A percentile compares a stretch with the other conserved stretches of the same genome.
phyloP scores from a whole-genome alignment of 2,329 filamentous ascomycete species.

The Aspergillus tubingensis region DNA sequence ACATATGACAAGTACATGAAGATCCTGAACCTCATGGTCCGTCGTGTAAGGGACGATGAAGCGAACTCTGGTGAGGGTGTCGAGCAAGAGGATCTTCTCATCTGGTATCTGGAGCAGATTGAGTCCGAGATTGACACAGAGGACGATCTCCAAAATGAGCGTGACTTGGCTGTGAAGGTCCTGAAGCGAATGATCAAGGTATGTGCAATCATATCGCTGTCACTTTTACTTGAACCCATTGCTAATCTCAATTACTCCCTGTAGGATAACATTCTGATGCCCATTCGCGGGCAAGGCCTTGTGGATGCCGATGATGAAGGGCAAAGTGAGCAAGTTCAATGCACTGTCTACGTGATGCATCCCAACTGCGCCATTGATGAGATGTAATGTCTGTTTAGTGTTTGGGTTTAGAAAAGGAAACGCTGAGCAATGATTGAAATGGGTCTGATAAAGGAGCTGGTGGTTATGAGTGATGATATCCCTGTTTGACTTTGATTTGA shows the following conservation, averaged over 20 bases:
- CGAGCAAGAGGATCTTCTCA: conserved; percentile 74
- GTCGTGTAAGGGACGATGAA: conserved; percentile 82
- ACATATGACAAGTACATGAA: conserved; percentile 93
- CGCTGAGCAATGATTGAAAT: conserved; percentile 24
- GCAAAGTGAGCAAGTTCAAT: conserved; percentile 37
- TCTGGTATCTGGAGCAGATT: conserved; percentile 91
- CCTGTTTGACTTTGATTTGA: conserved; percentile 16
- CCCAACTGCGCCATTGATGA: conserved; percentile 85
- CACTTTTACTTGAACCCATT: not conserved
- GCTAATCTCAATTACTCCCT: conserved; percentile 6
- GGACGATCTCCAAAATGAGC: conserved; percentile 78
- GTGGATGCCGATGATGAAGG: conserved; percentile 71
- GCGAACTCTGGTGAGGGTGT: conserved; percentile 74
- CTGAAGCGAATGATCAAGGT: conserved; percentile 96
- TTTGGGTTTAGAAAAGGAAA: conserved; percentile 14
- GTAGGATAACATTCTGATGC: conserved; percentile 62
- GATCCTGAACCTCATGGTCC: conserved; percentile 84
- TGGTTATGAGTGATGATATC: conserved; percentile 38
- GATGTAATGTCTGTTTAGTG: conserved; percentile 25
- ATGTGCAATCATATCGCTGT: conserved; percentile 32
- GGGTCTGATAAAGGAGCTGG: conserved; percentile 26
- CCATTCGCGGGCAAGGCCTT: conserved; percentile 78
- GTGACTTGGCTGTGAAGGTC: conserved; percentile 75
- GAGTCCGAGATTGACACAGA: conserved; percentile 79
- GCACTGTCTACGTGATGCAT: conserved; percentile 82